These are phyloP conservation scores for Suhomyces canberraensis DNA, from an alignment of 805 yeast genomes.

Conservation along the genomic window DNA sequence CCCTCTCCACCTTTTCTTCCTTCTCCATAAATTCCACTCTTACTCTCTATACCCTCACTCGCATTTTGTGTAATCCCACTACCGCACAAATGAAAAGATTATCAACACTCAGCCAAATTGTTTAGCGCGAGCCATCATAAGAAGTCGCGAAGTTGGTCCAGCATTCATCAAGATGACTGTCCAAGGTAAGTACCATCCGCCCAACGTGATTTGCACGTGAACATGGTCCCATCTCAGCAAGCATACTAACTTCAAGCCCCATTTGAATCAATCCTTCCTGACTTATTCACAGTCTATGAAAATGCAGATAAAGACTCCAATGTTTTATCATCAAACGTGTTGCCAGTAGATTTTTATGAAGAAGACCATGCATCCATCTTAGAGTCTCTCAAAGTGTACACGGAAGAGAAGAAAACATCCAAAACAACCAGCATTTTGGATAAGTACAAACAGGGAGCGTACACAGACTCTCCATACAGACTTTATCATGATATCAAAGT, in stretches of 20 bases:
- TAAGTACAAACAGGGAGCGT: slow-evolving; percentile 38
- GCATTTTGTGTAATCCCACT: too few relatives aligned
- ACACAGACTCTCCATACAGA: slow-evolving; percentile 46
- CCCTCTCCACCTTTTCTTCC: too few relatives aligned
- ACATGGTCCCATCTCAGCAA: too few relatives aligned
- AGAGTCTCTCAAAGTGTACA: slow-evolving; percentile 39
- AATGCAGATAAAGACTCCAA: slow-evolving; percentile 23
- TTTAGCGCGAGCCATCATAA: too few relatives aligned
- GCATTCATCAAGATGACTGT: slow-evolving; percentile 3
- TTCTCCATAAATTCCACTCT: too few relatives aligned
- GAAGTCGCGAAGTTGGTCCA: too few relatives aligned
- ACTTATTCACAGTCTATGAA: slow-evolving; percentile 23
- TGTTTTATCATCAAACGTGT: slow-evolving; percentile 14
- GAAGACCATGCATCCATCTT: slow-evolving; percentile 40
- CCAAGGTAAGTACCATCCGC: slow-evolving; percentile 2
- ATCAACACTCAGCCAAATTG: too few relatives aligned
- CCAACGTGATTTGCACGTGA: too few relatives aligned
- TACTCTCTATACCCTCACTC: too few relatives aligned
- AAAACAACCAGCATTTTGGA: slow-evolving; percentile 40
- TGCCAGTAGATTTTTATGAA: slow-evolving; percentile 51
- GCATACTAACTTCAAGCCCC: slow-evolving; percentile 2
- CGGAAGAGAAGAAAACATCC: slow-evolving; percentile 21
- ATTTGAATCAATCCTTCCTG: slow-evolving; percentile 14
- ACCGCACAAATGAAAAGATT: slow-evolving; percentile 1
- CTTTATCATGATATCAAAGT: slow-evolving; percentile 67